A percentile compares a stretch with the other conserved stretches of the same genome.
These are phyloP conservation scores for Camellia granthamiana DNA, from an alignment of 148 eudicot species.

Conservation along the genomic window DNA sequence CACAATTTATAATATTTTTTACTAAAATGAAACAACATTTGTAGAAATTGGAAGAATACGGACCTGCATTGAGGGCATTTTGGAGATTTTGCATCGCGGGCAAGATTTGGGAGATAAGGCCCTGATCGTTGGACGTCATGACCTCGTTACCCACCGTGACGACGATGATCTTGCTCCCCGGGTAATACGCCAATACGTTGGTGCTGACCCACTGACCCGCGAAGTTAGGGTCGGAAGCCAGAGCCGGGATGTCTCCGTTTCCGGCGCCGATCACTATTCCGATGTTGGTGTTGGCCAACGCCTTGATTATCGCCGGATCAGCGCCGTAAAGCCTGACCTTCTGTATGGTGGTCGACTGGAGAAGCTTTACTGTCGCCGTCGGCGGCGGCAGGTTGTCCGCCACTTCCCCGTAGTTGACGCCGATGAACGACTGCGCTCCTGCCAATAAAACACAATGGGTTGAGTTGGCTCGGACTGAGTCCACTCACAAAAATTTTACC, in stretches of 20 bases:
- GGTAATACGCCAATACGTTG: constrained; percentile 65
- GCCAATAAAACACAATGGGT: constrained; percentile 10
- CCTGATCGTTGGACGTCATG: constrained; percentile 54
- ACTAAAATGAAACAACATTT: too few relatives aligned
- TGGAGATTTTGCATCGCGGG: constrained; percentile 94
- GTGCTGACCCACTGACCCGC: constrained; percentile 76
- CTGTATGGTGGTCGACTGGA: constrained; percentile 54
- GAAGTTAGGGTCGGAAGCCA: constrained; percentile 68
- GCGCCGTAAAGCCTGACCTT: constrained; percentile 82
- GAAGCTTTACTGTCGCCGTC: constrained; percentile 55
- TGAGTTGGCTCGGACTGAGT: not conserved
- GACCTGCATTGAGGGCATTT: constrained; percentile 58
- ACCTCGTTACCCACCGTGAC: constrained; percentile 86
- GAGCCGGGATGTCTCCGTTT: constrained; percentile 75
- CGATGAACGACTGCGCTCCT: constrained; percentile 71
- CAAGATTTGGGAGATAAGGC: constrained; percentile 50
- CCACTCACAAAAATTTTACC: not conserved
- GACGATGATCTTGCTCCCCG: constrained; percentile 64
- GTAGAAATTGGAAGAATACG: not conserved
- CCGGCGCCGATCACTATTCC: constrained; percentile 72
- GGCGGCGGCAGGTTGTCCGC: constrained; percentile 93
- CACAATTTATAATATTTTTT: too few relatives aligned
- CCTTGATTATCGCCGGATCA: constrained; percentile 71
- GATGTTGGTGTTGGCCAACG: constrained; percentile 69
- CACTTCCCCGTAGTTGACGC: constrained; percentile 77